phyloP scores from a whole-genome alignment of 352 stramenopile genomes.

The Thraustochytrium sp. region DNA sequence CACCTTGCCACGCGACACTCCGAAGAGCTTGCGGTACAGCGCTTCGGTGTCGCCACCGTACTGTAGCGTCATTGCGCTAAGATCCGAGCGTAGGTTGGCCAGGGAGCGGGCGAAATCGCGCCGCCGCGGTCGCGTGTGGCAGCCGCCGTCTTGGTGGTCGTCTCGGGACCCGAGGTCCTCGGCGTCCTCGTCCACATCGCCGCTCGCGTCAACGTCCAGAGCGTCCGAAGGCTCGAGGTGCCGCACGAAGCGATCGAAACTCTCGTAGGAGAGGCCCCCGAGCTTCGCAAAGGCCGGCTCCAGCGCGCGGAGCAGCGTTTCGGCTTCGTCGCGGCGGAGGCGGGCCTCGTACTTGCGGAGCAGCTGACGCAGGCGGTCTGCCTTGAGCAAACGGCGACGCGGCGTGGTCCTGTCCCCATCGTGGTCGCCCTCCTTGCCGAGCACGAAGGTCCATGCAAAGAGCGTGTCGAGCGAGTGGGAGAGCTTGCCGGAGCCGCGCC shows the following conservation, averaged over 20 bases:
- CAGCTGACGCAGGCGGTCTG: background rate
- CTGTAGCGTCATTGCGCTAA: background rate
- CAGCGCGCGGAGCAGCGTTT: background rate
- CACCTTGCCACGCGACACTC: background rate
- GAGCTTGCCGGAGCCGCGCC: too few species aligned
- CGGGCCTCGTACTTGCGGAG: background rate
- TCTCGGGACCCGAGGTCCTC: background rate
- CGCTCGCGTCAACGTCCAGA: background rate
- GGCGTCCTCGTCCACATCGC: background rate
- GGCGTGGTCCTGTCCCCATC: background rate
- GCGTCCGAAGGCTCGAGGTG: background rate
- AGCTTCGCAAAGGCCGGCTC: background rate
- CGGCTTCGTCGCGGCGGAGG: background rate
- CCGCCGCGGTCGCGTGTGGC: background rate
- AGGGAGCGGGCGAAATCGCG: background rate
- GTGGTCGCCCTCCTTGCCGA: background rate
- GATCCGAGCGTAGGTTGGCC: background rate
- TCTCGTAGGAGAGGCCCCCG: background rate
- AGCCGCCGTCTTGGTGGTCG: background rate
- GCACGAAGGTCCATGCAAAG: too few species aligned
- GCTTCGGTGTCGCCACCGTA: background rate
- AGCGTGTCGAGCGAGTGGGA: too few species aligned
- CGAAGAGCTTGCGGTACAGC: background rate
- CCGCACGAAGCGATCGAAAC: conserved; percentile 12
- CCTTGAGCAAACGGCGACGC: background rate